These are phyloP conservation scores for Hansenula sp. DNA, from an alignment of 1,139 yeast genomes.

Conservation along the genomic window DNA sequence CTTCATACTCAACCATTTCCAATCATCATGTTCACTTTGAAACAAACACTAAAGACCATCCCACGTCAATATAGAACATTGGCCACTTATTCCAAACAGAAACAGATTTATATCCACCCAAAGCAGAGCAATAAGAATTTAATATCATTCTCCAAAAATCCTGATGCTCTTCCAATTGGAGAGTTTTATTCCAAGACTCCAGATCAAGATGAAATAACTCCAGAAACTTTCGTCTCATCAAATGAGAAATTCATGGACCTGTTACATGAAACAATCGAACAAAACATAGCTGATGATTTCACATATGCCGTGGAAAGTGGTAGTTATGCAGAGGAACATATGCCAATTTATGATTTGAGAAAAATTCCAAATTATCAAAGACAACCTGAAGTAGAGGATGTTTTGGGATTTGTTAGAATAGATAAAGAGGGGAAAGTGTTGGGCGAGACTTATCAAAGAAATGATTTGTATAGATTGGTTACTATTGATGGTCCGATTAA, in stretches of 20 bases:
- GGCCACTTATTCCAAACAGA: constrained; percentile 4
- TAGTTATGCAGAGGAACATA: constrained; percentile 48
- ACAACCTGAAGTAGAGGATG: constrained; percentile 69
- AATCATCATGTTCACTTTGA: background rate
- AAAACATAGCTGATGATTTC: constrained; percentile 44
- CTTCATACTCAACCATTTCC: too few species aligned
- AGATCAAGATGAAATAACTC: constrained; percentile 4
- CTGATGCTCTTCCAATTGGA: constrained; percentile 29
- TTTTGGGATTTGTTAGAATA: constrained; percentile 67
- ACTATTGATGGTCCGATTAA: constrained; percentile 53
- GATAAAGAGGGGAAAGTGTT: constrained; percentile 52
- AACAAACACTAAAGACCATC: background rate
- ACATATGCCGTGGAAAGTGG: constrained; percentile 61
- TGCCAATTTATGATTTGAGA: constrained; percentile 74
- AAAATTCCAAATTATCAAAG: constrained; percentile 65
- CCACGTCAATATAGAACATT: background rate
- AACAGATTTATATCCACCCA: constrained; percentile 11
- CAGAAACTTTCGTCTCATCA: constrained; percentile 20
- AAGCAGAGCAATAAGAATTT: constrained; percentile 1
- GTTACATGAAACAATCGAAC: constrained; percentile 28
- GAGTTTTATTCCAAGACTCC: constrained; percentile 9
- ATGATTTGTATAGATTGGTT: constrained; percentile 56
- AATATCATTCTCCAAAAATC: constrained; percentile 32
- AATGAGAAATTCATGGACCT: constrained; percentile 24
- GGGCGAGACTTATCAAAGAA: constrained; percentile 53